phyloP scores from a whole-genome alignment of 495 filamentous ascomycete species.

The Chaetomium tenue region DNA sequence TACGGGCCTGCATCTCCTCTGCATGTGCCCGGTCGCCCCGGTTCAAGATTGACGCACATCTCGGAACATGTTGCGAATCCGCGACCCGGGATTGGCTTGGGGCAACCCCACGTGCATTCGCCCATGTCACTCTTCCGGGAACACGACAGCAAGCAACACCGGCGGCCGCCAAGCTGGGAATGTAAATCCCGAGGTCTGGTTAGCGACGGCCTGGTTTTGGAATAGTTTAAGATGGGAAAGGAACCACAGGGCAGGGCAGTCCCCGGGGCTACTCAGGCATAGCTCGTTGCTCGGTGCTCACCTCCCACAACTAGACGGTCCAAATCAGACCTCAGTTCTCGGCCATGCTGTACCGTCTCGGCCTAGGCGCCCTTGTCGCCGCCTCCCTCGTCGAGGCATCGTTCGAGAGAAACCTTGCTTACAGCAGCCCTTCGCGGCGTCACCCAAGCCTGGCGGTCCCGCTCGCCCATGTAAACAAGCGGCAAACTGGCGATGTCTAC shows the following conservation, averaged over 20 bases:
- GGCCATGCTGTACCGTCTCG: slow-evolving; percentile 11
- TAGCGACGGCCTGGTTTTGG: background rate
- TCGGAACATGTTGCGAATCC: background rate
- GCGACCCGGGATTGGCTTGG: slow-evolving; percentile 3
- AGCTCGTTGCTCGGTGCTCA: no score
- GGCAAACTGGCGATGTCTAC: slow-evolving; percentile 17
- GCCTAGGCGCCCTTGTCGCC: slow-evolving; percentile 7
- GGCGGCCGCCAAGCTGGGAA: background rate
- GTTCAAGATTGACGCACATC: background rate
- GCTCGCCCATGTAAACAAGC: slow-evolving; percentile 19
- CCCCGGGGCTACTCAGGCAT: no score
- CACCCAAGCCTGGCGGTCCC: slow-evolving; percentile 22
- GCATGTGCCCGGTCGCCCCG: background rate
- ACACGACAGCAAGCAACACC: background rate
- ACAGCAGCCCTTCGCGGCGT: slow-evolving; percentile 20
- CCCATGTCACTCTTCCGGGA: slow-evolving; percentile 5
- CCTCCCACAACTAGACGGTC: background rate
- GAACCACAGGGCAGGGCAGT: background rate
- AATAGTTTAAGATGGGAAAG: background rate
- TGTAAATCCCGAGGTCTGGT: background rate
- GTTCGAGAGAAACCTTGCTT: slow-evolving; percentile 23
- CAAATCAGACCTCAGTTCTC: no score
- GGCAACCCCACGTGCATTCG: slow-evolving; percentile 17
- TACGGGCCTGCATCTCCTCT: background rate
- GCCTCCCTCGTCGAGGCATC: slow-evolving; percentile 15